A percentile compares a stretch with the other conserved stretches of the same genome.
Evolutionary conservation across 495 filamentous ascomycete genomes (phyloP).

Genomic region (Apodospora peruviana): DNA sequence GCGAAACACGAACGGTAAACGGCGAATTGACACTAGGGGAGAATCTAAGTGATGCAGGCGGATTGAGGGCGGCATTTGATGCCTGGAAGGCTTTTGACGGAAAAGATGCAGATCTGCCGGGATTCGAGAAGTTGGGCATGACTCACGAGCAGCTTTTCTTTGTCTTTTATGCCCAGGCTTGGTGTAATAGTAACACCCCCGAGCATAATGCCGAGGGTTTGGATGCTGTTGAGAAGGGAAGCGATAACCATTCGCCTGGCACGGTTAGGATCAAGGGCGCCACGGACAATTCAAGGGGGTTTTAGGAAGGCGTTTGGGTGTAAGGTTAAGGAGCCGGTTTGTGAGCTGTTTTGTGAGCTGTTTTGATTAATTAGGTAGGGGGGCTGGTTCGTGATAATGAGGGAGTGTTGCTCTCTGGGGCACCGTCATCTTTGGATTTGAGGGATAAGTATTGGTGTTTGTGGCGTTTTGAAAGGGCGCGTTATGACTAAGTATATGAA

Average conservation of each 20-base stretch:
- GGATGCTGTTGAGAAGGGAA: too few relatives aligned
- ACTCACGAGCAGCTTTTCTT: constrained; percentile 72
- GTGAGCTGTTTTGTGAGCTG: constrained; percentile 75
- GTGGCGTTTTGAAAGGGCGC: too few relatives aligned
- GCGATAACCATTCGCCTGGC: constrained; percentile 60
- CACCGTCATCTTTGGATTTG: too few relatives aligned
- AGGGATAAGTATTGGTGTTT: too few relatives aligned
- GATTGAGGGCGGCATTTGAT: constrained; percentile 57
- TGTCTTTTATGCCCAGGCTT: constrained; percentile 58
- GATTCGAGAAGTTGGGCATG: constrained; percentile 57
- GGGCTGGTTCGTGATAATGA: too few relatives aligned
- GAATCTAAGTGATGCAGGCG: constrained; percentile 74
- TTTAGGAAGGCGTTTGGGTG: constrained; percentile 64
- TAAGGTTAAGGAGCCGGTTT: constrained; percentile 56
- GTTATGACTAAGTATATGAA: too few relatives aligned
- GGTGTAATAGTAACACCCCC: constrained; percentile 60
- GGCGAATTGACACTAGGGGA: constrained; percentile 64
- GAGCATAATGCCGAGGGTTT: constrained; percentile 51
- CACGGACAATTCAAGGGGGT: constrained; percentile 62
- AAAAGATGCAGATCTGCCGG: constrained; percentile 49
- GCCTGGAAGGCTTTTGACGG: constrained; percentile 58
- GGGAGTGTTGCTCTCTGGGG: too few relatives aligned
- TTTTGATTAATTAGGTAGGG: too few relatives aligned
- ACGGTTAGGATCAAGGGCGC: constrained; percentile 57
- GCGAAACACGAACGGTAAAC: constrained; percentile 58